phyloP scores from a whole-genome alignment of 1,139 yeast species.

The Pichia sp. region DNA sequence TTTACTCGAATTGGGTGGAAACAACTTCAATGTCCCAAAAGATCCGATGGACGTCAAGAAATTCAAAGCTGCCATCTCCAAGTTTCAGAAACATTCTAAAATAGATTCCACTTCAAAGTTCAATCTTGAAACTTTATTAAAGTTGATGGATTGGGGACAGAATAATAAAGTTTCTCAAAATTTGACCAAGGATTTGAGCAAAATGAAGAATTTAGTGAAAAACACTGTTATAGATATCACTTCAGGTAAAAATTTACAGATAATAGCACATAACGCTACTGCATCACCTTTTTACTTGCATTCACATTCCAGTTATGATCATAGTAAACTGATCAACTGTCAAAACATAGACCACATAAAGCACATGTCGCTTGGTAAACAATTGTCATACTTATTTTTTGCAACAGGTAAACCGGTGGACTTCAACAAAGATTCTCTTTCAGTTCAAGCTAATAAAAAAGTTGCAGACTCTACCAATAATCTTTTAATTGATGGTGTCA shows the following conservation, averaged over 20 bases:
- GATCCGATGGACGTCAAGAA: slow-evolving; percentile 79
- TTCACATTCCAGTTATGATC: slow-evolving; percentile 18
- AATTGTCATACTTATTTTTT: slow-evolving; percentile 29
- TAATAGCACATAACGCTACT: slow-evolving; percentile 23
- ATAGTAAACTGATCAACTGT: slow-evolving; percentile 22
- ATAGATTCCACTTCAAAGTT: slow-evolving; percentile 21
- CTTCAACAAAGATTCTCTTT: slow-evolving; percentile 6
- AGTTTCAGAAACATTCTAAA: slow-evolving; percentile 58
- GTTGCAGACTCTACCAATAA: slow-evolving; percentile 5
- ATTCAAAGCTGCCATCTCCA: slow-evolving; percentile 56
- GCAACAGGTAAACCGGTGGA: slow-evolving; percentile 29
- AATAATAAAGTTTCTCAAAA: slow-evolving; percentile 26
- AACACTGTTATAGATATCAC: slow-evolving; percentile 34
- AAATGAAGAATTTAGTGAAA: slow-evolving; percentile 32
- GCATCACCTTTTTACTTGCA: slow-evolving; percentile 22
- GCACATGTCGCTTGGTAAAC: slow-evolving; percentile 28
- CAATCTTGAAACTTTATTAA: slow-evolving; percentile 26
- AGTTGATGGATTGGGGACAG: slow-evolving; percentile 25
- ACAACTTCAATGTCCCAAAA: slow-evolving; percentile 72
- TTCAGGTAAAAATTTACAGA: slow-evolving; percentile 31
- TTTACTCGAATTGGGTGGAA: slow-evolving; percentile 57
- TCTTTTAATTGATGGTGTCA: slow-evolving; percentile 8
- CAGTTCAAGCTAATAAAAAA: slow-evolving; percentile 4
- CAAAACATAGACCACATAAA: slow-evolving; percentile 29
- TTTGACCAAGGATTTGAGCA: slow-evolving; percentile 32